Percentiles rank a stretch among this genome's conserved stretches.
These are phyloP conservation scores for Creolimax fragrantissima DNA, from an alignment of 78 protist genomes.

Conservation along the genomic window DNA sequence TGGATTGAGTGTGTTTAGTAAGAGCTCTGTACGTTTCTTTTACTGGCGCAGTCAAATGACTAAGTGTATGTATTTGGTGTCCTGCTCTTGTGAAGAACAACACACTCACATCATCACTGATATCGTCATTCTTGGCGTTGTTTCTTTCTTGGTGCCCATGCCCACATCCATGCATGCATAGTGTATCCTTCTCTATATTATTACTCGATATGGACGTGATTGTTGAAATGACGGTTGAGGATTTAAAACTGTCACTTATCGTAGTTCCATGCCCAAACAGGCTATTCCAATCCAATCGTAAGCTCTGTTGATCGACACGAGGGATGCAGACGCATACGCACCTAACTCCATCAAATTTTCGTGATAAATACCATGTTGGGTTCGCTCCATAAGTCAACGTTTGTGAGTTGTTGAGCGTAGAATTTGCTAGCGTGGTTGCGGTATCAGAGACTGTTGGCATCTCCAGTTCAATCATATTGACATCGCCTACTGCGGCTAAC, in stretches of 20 bases:
- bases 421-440: too few species aligned
- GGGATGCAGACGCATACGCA: background rate
- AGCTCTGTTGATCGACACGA: too few species aligned
- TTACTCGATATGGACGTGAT: too few species aligned
- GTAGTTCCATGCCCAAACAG: too few species aligned
- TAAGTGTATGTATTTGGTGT: background rate
- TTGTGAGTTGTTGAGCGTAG: too few species aligned
- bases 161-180: background rate
- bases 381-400: too few species aligned
- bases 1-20: background rate
- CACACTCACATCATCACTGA: background rate
- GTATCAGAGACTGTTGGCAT: too few species aligned
- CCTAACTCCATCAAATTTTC: background rate
- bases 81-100: background rate
- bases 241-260: too few species aligned
- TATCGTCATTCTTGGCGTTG: background rate
- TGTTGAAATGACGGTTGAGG: too few species aligned
- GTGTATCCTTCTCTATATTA: background rate
- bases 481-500: background rate
- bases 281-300: too few species aligned
- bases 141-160: too few species aligned
- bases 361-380: background rate
- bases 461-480: background rate
- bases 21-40: background rate
- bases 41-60: background rate